phyloP scores from a whole-genome alignment of 208 protist genomes.

The Tritrichomonas musculus region DNA sequence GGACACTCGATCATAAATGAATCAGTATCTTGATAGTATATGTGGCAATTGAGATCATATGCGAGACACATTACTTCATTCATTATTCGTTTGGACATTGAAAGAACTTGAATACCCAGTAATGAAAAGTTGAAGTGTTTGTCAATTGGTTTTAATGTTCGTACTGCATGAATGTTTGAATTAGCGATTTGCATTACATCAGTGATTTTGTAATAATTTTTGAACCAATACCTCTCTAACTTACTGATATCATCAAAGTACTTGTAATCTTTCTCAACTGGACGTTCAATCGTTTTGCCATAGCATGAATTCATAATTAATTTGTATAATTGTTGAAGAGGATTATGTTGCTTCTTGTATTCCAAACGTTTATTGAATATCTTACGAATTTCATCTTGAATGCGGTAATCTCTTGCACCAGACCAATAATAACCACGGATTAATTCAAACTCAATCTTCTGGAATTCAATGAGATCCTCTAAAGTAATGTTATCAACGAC shows the following conservation, averaged over 20 bases:
- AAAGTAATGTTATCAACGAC: no score
- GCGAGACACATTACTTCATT: not conserved
- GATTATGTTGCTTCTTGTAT: not conserved
- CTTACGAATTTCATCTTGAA: not conserved
- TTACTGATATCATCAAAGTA: not conserved
- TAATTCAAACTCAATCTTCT: not conserved
- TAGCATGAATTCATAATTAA: not conserved
- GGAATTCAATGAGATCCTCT: no score
- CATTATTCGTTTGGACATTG: slow-evolving; percentile 19
- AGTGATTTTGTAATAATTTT: not conserved
- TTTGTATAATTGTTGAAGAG: not conserved
- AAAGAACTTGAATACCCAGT: not conserved
- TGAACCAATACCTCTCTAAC: no score
- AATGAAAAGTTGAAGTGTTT: not conserved
- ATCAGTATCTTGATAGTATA: no score
- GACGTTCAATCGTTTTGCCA: not conserved
- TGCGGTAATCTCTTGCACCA: not conserved
- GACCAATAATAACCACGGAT: not conserved
- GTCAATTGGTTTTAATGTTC: not conserved
- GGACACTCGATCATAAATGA: not conserved
- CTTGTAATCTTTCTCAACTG: not conserved
- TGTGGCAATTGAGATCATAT: not conserved
- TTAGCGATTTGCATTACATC: not conserved
- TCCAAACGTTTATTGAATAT: not conserved
- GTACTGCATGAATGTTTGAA: not conserved